Evolutionary conservation across 2,329 filamentous ascomycete species (phyloP).

Genomic region (Paraconiothyrium brasiliense): DNA sequence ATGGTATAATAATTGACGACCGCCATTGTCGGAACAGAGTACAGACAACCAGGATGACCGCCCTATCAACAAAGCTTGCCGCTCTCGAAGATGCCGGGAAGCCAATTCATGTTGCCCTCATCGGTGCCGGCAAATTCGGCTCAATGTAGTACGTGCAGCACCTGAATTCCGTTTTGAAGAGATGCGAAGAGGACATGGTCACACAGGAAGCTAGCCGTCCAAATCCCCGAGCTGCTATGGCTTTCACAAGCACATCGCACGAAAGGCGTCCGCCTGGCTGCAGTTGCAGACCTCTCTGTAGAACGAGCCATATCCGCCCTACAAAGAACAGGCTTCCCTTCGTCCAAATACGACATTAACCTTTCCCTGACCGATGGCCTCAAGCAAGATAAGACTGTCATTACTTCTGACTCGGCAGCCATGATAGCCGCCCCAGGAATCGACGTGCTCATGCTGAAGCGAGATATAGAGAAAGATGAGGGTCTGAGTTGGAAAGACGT

Average conservation of each 20-base stretch:
- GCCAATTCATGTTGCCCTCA: slow-evolving; percentile 54
- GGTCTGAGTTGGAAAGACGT: slow-evolving; percentile 57
- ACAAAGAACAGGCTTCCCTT: slow-evolving; percentile 53
- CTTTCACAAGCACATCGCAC: slow-evolving; percentile 55
- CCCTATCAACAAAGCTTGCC: slow-evolving; percentile 28
- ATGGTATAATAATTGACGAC: not conserved
- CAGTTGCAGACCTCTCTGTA: slow-evolving; percentile 56
- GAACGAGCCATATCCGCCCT: slow-evolving; percentile 54
- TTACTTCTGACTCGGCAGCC: slow-evolving; percentile 55
- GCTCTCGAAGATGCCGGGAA: no score
- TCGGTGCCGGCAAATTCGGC: slow-evolving; percentile 59
- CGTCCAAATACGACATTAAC: slow-evolving; percentile 51
- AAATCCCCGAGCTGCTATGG: not conserved
- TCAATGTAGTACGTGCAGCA: slow-evolving; percentile 53
- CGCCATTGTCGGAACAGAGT: not conserved
- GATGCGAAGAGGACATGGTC: no score
- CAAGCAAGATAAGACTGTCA: slow-evolving; percentile 52
- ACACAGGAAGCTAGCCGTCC: not conserved
- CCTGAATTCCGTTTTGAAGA: not conserved
- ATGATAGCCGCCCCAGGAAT: slow-evolving; percentile 56
- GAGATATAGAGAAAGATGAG: slow-evolving; percentile 16
- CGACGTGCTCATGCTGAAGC: slow-evolving; percentile 39
- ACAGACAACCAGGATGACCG: slow-evolving; percentile 21
- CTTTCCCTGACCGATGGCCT: slow-evolving; percentile 48
- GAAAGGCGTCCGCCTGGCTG: slow-evolving; percentile 54